phyloP scores from a whole-genome alignment of 2,329 filamentous ascomycete species.

The Aspergillus unguis region DNA sequence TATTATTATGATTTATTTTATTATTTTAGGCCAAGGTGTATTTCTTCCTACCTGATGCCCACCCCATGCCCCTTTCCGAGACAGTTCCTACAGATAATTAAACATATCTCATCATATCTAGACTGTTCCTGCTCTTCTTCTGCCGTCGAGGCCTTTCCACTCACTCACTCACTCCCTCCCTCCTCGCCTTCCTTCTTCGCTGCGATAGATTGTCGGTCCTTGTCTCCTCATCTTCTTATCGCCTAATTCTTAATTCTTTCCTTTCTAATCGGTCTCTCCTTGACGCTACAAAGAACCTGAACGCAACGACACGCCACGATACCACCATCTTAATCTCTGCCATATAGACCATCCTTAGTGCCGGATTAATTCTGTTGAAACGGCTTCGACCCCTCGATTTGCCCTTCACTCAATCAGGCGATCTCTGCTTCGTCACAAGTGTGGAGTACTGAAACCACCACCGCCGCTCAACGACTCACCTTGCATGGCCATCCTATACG shows the following conservation, averaged over 20 bases:
- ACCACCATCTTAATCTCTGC: conserved; percentile 12
- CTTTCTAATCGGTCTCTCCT: neutral
- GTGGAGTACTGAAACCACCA: conserved; percentile 21
- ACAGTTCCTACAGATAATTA: neutral
- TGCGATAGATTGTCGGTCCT: conserved; percentile 10
- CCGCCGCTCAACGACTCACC: conserved; percentile 5
- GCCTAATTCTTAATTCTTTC: conserved; percentile 1
- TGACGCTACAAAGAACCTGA: no score
- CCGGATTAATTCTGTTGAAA: conserved; percentile 19
- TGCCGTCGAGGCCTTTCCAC: neutral
- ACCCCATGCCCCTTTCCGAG: conserved; percentile 1
- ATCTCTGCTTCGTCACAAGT: conserved; percentile 11
- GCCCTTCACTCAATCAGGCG: conserved; percentile 8
- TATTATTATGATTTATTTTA: conserved; percentile 5
- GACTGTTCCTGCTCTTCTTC: conserved; percentile 14
- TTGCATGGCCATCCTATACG: neutral
- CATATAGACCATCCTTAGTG: conserved; percentile 9
- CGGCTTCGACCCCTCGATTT: conserved; percentile 10
- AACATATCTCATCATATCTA: conserved; percentile 1
- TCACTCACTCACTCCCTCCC: neutral
- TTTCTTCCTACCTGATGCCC: conserved; percentile 6
- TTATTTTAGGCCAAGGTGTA: conserved; percentile 6
- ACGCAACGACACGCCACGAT: conserved; percentile 14
- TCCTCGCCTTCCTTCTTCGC: conserved; percentile 15
- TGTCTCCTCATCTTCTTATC: conserved; percentile 8